Evolutionary conservation across 345 rosid genomes (phyloP).

Genomic region (Syzygium jambos): DNA sequence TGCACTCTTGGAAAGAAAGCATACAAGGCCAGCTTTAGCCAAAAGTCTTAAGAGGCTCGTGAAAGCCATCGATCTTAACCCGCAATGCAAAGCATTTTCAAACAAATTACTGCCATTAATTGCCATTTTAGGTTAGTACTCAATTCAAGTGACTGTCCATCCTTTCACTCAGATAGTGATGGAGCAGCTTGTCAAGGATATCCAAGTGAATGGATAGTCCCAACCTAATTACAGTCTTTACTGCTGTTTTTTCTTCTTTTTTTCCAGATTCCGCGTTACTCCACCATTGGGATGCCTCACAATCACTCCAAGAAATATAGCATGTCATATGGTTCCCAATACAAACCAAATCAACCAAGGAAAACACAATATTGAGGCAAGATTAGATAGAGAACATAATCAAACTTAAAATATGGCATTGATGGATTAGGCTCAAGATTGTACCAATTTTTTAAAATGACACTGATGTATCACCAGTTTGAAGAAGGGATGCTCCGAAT

Average conservation of each 20-base stretch:
- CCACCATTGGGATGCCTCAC: not conserved
- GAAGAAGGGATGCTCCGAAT: not conserved
- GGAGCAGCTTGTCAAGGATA: not conserved
- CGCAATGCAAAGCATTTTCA: not conserved
- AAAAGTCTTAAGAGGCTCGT: not conserved
- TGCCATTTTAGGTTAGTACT: not conserved
- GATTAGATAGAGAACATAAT: not conserved
- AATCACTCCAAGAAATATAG: not conserved
- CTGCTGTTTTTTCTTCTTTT: not conserved
- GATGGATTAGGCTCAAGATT: not conserved
- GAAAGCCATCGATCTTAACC: not conserved
- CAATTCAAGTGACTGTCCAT: not conserved
- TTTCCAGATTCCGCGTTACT: not conserved
- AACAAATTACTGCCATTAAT: not conserved
- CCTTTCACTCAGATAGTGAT: not conserved
- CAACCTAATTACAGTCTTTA: not conserved
- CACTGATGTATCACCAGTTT: not conserved
- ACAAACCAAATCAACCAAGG: not conserved
- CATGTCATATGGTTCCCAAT: not conserved
- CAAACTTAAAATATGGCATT: not conserved
- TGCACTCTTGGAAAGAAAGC: not conserved
- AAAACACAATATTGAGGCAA: not conserved
- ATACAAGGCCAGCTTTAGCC: not conserved
- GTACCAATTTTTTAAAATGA: not conserved
- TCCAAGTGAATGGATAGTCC: not conserved